Evolutionary conservation across 2,329 filamentous ascomycete species (phyloP), one percentile per base, ranked within the genome.

Genomic region (Trichoderma arundinaceum): DNA sequence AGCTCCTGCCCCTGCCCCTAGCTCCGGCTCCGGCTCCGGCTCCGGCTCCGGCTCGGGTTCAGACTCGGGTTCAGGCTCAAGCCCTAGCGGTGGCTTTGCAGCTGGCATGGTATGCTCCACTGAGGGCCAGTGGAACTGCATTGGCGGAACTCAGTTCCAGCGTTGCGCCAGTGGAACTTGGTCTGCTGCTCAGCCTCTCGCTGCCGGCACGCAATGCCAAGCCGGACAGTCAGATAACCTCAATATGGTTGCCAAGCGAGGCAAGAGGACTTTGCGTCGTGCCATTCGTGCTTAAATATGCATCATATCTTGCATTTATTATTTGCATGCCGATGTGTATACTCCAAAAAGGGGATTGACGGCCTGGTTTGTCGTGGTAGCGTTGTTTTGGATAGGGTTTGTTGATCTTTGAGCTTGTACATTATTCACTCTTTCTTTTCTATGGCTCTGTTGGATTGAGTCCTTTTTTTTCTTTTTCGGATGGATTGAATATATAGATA

Each of bases 41-140:
- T 51, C 54, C 62, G 51, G 52, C 32, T 46, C 58, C 51, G 68
- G 71, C 32, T 67, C 74, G 43, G 1, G 66, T 66, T 15, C 38
- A 69, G 13, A 62, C 52, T 51, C 54, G 60, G 51, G 52, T 32
- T 46, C 58, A 48, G 68, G 71, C 32, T 54, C 44, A 22, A 49
- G 57, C 33, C 33, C 57, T 8, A 69, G 72, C 61, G 73, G 72
- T n/a, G 74, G 69, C 1, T 68, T 79, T 28, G 70, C 81, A 1
- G 76, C 74, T 6, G 83, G 83, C 43, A 73, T 80, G 17, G 75
- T 81, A 0, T 87, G 84, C 74, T 70, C 78, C 7, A 53, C 69
- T 1, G 83, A 86, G 52, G 85, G 84, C 1, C 72, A 74, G 10
- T 87, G 82, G 81, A 86, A 86, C 77, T 87, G 85, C 68, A 75